Evolutionary conservation across 345 rosid genomes (phyloP), one percentile per base, ranked within the genome.

Genomic region (Cochlearia excelsa): DNA sequence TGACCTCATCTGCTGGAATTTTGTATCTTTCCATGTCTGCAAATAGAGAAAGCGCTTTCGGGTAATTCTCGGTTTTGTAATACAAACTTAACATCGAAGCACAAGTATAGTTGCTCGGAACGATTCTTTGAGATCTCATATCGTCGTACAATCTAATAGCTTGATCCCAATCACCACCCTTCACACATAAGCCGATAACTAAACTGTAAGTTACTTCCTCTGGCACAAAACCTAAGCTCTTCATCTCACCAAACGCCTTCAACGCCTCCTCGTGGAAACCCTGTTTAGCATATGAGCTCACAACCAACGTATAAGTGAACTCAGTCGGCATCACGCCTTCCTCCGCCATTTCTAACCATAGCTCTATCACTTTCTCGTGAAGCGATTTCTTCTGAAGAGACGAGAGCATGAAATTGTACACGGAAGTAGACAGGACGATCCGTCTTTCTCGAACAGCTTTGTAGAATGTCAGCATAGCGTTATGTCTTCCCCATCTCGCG

Each of bases 401-500:
- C 8, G 98, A 88, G 30, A 91, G 68, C 95, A 91, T 86, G 63
- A 91, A 91, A 70, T 88, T 91, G 79, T 79, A 91, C 37, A 88
- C 98, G 2, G 92, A 71, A 56, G 70, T 71, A n/a, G 96, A 68
- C 7, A 81, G 82, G 4, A 38, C 5, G 1, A 91, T 54, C 30
- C 77, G 73, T 59, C 98, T 79, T 57, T 86, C 95, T 69, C 81
- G 72, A 50, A 88, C 77, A 5, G 95, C 96, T 54, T 89, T 76
- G 70, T 79, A 78, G 70, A 88, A 86, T 0, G 87, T 76, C 58
- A 82, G 41, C 98, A 91, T 88, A 43, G 92, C 85, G 55, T 74
- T 80, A 60, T 86, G 96, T 31, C 77, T 80, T 26, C 95, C 98
- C 98, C 98, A 91, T 76, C 96, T 81, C 3, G 98, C 98, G 68